A percentile compares a stretch with the other conserved stretches of the same genome.
These are phyloP conservation scores for Discostella pseudostelligera DNA, from an alignment of 108 stramenopile species.

Conservation along the genomic window DNA sequence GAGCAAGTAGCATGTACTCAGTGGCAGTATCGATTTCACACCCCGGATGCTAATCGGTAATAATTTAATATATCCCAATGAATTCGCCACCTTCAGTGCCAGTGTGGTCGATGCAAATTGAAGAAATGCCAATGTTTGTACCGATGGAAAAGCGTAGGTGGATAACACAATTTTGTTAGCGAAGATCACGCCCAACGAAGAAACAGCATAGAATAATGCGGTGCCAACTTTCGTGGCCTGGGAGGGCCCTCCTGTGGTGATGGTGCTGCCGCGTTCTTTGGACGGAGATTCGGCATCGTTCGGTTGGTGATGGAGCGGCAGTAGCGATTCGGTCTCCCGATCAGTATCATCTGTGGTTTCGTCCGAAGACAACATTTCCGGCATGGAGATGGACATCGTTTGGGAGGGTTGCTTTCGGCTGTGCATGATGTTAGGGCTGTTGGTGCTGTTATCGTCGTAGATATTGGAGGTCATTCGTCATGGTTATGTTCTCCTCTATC, in stretches of 20 bases:
- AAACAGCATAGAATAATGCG: slow-evolving; percentile 44
- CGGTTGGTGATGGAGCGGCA: slow-evolving; percentile 9
- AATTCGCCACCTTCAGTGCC: slow-evolving; percentile 27
- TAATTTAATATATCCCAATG: slow-evolving; percentile 38
- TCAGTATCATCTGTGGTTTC: background rate
- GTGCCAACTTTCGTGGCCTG: slow-evolving; percentile 41
- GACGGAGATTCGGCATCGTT: background rate
- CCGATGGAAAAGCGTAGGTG: slow-evolving; percentile 40
- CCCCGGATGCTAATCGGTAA: slow-evolving; percentile 29
- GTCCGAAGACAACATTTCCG: background rate
- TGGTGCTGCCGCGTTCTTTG: slow-evolving; percentile 2
- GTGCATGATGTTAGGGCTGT: background rate
- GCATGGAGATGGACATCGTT: too few species aligned
- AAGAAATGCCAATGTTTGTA: slow-evolving; percentile 39
- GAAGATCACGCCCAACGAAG: slow-evolving; percentile 47
- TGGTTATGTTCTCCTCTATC: too few species aligned
- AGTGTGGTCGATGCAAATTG: slow-evolving; percentile 53
- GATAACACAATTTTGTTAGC: slow-evolving; percentile 52
- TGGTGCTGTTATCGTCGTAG: background rate
- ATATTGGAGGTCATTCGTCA: too few species aligned
- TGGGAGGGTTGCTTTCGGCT: background rate
- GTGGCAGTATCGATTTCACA: slow-evolving; percentile 43
- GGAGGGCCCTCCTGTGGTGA: slow-evolving; percentile 18
- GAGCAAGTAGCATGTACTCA: slow-evolving; percentile 60
- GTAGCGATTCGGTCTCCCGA: slow-evolving; percentile 12